Evolutionary conservation across 2,329 filamentous ascomycete species (phyloP).

Genomic region (Fusarium staphyleae): DNA sequence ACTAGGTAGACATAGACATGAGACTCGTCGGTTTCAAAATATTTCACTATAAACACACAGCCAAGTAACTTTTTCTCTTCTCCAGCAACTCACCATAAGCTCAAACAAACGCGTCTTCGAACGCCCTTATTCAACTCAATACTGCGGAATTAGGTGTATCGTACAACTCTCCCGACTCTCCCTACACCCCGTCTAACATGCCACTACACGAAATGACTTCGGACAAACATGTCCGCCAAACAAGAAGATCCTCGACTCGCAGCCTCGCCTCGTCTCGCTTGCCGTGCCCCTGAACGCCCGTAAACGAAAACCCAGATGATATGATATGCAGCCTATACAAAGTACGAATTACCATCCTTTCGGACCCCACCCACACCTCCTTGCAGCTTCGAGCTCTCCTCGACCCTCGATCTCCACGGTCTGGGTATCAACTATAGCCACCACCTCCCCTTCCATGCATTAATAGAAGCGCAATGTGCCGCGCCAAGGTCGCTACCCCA

Average conservation of each 20-base stretch:
- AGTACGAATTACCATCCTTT: conserved; percentile 23
- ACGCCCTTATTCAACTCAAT: conserved; percentile 2
- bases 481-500: conserved; percentile 41
- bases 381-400: not conserved
- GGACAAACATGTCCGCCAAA: conserved; percentile 19
- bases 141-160: conserved; percentile 32
- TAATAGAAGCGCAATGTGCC: conserved; percentile 25
- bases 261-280: conserved; percentile 21
- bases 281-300: conserved; percentile 35
- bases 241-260: conserved; percentile 15
- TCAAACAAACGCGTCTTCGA: not conserved
- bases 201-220: conserved; percentile 11
- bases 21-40: no score
- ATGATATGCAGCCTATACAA: conserved; percentile 37
- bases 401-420: conserved; percentile 1
- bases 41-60: no score
- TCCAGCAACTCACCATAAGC: not conserved
- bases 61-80: not conserved
- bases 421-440: conserved; percentile 12
- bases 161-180: conserved; percentile 18
- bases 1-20: not conserved
- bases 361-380: conserved; percentile 20
- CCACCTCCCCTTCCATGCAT: conserved; percentile 4
- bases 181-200: conserved; percentile 16
- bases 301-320: conserved; percentile 34